Percentiles rank a stretch among this genome's conserved stretches.
These are phyloP conservation scores for Dothideomycetidae sp. DNA, from an alignment of 2,329 filamentous ascomycete species.

Conservation along the genomic window DNA sequence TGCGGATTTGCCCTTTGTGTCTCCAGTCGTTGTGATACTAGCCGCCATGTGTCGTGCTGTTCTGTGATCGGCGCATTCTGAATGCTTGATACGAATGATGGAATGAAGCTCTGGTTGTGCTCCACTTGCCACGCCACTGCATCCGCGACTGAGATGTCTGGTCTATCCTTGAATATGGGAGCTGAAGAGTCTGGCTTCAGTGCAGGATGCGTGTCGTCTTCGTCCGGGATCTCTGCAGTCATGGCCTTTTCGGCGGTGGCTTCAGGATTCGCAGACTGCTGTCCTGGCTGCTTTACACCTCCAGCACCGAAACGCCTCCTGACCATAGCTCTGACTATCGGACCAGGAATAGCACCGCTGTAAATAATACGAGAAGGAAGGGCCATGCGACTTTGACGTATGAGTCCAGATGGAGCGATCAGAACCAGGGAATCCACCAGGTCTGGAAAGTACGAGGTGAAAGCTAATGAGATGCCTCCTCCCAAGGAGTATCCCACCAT, in stretches of 20 bases:
- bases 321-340: slow-evolving; percentile 39
- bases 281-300: slow-evolving; percentile 18
- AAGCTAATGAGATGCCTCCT: slow-evolving; percentile 56
- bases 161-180: slow-evolving; percentile 37
- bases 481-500: slow-evolving; percentile 70
- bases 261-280: slow-evolving; percentile 10
- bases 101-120: slow-evolving; percentile 52
- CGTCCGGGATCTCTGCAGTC: slow-evolving; percentile 24
- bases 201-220: slow-evolving; percentile 10
- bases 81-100: slow-evolving; percentile 57
- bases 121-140: slow-evolving; percentile 57
- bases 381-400: slow-evolving; percentile 49
- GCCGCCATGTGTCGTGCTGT: slow-evolving; percentile 47
- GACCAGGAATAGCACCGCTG: slow-evolving; percentile 46
- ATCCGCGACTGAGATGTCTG: slow-evolving; percentile 42
- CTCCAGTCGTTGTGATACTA: slow-evolving; percentile 38
- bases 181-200: slow-evolving; percentile 15
- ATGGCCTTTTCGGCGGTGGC: slow-evolving; percentile 21
- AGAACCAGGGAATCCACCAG: slow-evolving; percentile 58
- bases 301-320: slow-evolving; percentile 33
- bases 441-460: slow-evolving; percentile 53
- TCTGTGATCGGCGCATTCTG: slow-evolving; percentile 54
- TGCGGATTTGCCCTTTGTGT: slow-evolving; percentile 24
- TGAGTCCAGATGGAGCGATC: slow-evolving; percentile 64
- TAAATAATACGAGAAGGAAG: slow-evolving; percentile 51